phyloP scores from a whole-genome alignment of 2,329 filamentous ascomycete species.

The Penicillium sumatraense region DNA sequence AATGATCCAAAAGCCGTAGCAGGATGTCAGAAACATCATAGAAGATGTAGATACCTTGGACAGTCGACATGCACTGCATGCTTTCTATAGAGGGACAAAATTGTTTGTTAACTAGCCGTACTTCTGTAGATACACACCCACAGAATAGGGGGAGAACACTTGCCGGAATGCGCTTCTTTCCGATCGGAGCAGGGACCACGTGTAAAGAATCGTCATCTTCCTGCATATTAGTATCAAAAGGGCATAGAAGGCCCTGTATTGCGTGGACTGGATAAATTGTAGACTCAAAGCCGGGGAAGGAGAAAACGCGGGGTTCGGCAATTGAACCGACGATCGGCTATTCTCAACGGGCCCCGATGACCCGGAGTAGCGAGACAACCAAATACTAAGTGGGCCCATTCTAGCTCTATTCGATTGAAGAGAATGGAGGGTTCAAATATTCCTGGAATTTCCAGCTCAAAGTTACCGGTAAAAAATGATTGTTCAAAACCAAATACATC shows the following conservation, averaged over 20 bases:
- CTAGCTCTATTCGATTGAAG: too few relatives aligned
- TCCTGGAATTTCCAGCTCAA: too few relatives aligned
- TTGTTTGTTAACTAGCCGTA: background rate
- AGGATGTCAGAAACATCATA: background rate
- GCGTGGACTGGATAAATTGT: background rate
- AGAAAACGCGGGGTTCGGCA: constrained; percentile 27
- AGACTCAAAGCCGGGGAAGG: constrained; percentile 8
- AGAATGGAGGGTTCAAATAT: too few relatives aligned
- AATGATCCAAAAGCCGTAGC: too few relatives aligned
- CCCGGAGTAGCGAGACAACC: background rate
- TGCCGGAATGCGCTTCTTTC: constrained; percentile 45
- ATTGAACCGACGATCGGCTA: constrained; percentile 16
- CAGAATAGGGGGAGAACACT: constrained; percentile 1
- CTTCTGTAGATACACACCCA: background rate
- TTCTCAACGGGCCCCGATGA: background rate
- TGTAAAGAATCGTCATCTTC: constrained; percentile 27
- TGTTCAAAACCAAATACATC: background rate
- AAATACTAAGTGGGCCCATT: background rate
- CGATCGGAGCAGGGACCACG: constrained; percentile 25
- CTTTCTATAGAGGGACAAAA: constrained; percentile 31
- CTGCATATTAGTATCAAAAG: constrained; percentile 18
- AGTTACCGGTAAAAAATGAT: too few relatives aligned
- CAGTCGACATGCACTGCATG: constrained; percentile 42
- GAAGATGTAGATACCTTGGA: constrained; percentile 39
- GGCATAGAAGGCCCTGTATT: background rate